Evolutionary conservation across 345 rosid genomes (phyloP).

Genomic region (Firmiana major): DNA sequence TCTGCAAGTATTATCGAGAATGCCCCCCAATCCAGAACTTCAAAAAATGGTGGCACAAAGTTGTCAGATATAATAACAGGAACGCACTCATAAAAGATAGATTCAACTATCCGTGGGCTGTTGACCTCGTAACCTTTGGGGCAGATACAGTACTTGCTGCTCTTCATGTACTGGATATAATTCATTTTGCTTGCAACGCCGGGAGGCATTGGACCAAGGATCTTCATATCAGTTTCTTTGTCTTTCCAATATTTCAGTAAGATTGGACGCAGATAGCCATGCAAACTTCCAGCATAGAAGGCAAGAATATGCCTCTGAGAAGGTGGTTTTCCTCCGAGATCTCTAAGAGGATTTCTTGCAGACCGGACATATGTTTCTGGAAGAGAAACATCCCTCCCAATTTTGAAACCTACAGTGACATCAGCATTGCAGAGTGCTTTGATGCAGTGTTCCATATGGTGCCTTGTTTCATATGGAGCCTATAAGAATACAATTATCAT

Average conservation of each 20-base stretch:
- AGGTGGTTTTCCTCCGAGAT: constrained; percentile 80
- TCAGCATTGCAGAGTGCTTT: constrained; percentile 97
- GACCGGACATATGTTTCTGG: constrained; percentile 95
- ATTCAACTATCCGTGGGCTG: constrained; percentile 89
- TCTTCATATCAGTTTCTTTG: constrained; percentile 71
- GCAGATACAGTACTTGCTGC: constrained; percentile 88
- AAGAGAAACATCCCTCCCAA: constrained; percentile 93
- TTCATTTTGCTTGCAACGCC: constrained; percentile 93
- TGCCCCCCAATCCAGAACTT: constrained; percentile 71
- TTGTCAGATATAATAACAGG: constrained; percentile 89
- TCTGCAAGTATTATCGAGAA: constrained; percentile 76
- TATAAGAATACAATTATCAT: constrained; percentile 23
- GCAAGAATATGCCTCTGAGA: constrained; percentile 66
- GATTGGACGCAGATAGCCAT: constrained; percentile 74
- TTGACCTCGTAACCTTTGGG: constrained; percentile 92
- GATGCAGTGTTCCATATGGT: constrained; percentile 95
- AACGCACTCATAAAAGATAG: constrained; percentile 86
- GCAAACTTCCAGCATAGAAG: constrained; percentile 89
- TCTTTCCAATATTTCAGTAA: constrained; percentile 83
- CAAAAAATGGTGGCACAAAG: constrained; percentile 86
- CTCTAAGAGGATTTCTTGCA: constrained; percentile 84
- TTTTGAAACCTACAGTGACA: constrained; percentile 73
- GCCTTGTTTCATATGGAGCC: constrained; percentile 99
- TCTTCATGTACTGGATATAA: constrained; percentile 87
- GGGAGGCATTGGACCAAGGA: constrained; percentile 76